Conservation (phyloP, 192 early-diverging fungal genomes). For the Gonapodya sp. region DNA sequence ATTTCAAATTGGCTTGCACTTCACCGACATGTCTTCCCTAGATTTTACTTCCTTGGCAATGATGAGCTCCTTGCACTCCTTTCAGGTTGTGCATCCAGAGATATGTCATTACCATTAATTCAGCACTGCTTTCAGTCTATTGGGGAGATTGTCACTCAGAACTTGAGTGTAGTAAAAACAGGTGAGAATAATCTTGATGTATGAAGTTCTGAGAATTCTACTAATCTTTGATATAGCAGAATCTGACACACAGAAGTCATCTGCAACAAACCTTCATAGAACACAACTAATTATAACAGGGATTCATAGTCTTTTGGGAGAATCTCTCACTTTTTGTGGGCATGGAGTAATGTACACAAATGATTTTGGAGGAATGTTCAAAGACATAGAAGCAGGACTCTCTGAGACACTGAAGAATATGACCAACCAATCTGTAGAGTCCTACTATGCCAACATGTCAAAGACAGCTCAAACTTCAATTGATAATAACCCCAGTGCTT, state of each 20-base stretch:
- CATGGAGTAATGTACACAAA: neutral
- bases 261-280: no score
- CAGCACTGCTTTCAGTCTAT: neutral
- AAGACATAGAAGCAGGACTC: neutral
- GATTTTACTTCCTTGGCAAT: constrained; percentile 27
- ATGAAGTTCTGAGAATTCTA: neutral
- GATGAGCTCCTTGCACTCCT: constrained; percentile 22
- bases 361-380: neutral
- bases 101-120: neutral
- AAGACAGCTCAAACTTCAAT: neutral
- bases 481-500: neutral
- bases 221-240: neutral
- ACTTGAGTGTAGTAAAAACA: neutral
- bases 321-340: neutral
- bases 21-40: constrained; percentile 21
- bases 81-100: neutral
- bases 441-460: neutral
- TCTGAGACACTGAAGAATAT: neutral
- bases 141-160: neutral
- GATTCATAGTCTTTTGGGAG: neutral
- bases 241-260: no score
- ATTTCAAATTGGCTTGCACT: constrained; percentile 13
- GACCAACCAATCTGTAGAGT: neutral
- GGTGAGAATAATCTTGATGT: neutral
- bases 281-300: neutral